Evolutionary conservation across 2,329 filamentous ascomycete genomes (phyloP).

Genomic region (Neurospora sp.): DNA sequence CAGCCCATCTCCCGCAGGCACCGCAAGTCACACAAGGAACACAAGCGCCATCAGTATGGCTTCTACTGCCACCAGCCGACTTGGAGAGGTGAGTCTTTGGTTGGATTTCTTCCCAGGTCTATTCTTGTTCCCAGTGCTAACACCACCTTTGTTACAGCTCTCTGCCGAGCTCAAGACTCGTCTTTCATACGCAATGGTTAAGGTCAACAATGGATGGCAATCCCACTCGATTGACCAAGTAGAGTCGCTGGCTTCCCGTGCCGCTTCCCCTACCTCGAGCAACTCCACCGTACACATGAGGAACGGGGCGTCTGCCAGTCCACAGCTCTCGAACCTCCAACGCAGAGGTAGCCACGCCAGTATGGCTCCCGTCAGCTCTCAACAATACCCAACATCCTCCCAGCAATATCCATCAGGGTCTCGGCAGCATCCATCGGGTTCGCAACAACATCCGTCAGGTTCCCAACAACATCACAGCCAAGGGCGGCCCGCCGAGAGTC

Average conservation of each 20-base stretch:
- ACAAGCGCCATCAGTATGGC: constrained; percentile 56
- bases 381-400: constrained; percentile 6
- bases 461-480: not conserved
- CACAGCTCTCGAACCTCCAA: constrained; percentile 32
- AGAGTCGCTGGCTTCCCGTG: constrained; percentile 62
- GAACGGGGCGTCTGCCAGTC: constrained; percentile 44
- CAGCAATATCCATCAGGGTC: not conserved
- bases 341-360: constrained; percentile 21
- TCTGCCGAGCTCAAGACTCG: constrained; percentile 73
- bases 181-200: constrained; percentile 87
- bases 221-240: constrained; percentile 67
- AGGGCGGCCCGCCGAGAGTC: constrained; percentile 5
- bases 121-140: constrained; percentile 3
- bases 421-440: not conserved
- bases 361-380: not conserved
- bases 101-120: too few species aligned
- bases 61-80: constrained; percentile 56
- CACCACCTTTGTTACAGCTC: constrained; percentile 37
- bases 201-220: constrained; percentile 86
- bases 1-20: constrained; percentile 36
- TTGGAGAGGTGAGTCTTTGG: constrained; percentile 59
- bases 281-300: constrained; percentile 44
- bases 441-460: not conserved
- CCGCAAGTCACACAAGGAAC: constrained; percentile 56
- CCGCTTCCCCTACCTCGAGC: constrained; percentile 52